Evolutionary conservation across 768 basidiomycete genomes (phyloP), one percentile per base, ranked within the genome.

Genomic region (Terana coerulea): DNA sequence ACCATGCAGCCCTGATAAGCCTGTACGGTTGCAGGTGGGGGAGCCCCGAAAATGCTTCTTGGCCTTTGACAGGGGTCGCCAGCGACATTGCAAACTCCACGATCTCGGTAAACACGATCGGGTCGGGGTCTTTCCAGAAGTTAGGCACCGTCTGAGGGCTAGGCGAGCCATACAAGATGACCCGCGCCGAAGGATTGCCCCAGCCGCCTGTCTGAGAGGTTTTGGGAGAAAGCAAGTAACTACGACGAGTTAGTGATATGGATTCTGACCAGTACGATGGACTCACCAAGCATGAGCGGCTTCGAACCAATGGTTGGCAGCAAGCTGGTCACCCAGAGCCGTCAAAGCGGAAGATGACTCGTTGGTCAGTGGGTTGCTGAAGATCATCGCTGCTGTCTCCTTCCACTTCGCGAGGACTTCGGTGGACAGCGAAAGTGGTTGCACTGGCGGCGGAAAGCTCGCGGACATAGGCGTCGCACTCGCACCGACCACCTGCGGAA

Each of bases 241-340:
- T 95, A 57, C n/a, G 41, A 28, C 46, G 21, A 24, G n/a, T 35
- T 11, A 22, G 39, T 9, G 34, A 33, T 10, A 14, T 15, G 10
- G 21, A 35, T 42, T 24, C 40, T 42, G n/a, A 39, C 41, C 5
- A 17, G n/a, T 37, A 25, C 6, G 26, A 21, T 31, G 22, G 17
- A 71, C 85, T 56, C 61, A 98, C 95, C 97, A 99, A 52, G 75
- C 81, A 73, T 98, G 95, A 21, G 93, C 92, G 15, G 94, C 93
- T 59, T 94, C 87, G 8, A 81, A 68, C 70, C 89, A 83, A 29
- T 86, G 77, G 58, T 86, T 83, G 4, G 79, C 72, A 12, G 72
- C 64, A n/a, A 99, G 74, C 57, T 81, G 83, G 63, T 95, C 91
- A 33, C 94, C 95, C 1, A 99, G 76, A 12, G 87, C 79, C 25